Percentiles rank a stretch among this genome's conserved stretches.
phyloP scores from a whole-genome alignment of 768 basidiomycete species.

The Pleurotus djamor region DNA sequence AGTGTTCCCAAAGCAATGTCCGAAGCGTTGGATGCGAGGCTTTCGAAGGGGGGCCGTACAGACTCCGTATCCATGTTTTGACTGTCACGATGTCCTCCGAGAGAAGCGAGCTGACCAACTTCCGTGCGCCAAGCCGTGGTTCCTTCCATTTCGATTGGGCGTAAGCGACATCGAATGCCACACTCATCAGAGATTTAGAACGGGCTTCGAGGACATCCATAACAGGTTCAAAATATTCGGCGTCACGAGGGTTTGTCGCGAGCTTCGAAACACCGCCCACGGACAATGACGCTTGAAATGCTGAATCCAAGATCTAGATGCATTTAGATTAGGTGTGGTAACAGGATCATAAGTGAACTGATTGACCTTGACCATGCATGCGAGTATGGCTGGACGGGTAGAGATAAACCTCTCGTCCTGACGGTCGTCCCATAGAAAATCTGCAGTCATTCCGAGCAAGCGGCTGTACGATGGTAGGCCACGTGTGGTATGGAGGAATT shows the following conservation, averaged over 20 bases:
- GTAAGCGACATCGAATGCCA: slow-evolving; percentile 33
- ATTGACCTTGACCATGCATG: slow-evolving; percentile 63
- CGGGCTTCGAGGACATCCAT: slow-evolving; percentile 36
- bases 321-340: neutral
- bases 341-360: neutral
- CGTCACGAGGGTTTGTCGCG: neutral
- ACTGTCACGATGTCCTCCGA: slow-evolving; percentile 27
- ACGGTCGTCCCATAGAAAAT: slow-evolving; percentile 76
- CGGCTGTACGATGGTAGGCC: slow-evolving; percentile 50
- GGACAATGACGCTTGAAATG: slow-evolving; percentile 18
- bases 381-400: slow-evolving; percentile 58
- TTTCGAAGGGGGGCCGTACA: slow-evolving; percentile 18
- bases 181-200: slow-evolving; percentile 29
- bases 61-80: slow-evolving; percentile 26
- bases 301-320: slow-evolving; percentile 28
- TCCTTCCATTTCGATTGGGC: slow-evolving; percentile 29
- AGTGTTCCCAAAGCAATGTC: slow-evolving; percentile 64
- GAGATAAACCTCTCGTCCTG: slow-evolving; percentile 74
- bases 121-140: slow-evolving; percentile 29
- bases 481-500: slow-evolving; percentile 58
- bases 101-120: slow-evolving; percentile 30
- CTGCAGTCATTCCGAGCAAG: slow-evolving; percentile 68
- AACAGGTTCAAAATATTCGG: slow-evolving; percentile 18
- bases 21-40: slow-evolving; percentile 40
- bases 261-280: slow-evolving; percentile 8